Evolutionary conservation across 192 early-diverging fungal genomes (phyloP).

Genomic region (Oehlia diaphana): DNA sequence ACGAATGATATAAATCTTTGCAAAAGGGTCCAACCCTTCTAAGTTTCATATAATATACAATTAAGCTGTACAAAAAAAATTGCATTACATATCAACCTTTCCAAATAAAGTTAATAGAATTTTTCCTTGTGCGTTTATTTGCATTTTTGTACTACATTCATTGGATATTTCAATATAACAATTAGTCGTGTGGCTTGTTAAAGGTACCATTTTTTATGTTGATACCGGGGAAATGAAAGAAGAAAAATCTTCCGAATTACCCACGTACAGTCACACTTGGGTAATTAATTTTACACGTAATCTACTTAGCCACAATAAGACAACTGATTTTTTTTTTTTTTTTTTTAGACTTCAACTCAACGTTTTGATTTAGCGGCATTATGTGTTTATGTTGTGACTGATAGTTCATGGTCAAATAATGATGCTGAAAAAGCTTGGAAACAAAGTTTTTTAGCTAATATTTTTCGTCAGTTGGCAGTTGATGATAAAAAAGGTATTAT

Average conservation of each 20-base stretch:
- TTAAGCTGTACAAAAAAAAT: too few relatives aligned
- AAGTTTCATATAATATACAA: too few relatives aligned
- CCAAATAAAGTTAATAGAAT: too few relatives aligned
- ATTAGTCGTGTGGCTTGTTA: too few relatives aligned
- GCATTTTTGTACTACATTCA: too few relatives aligned
- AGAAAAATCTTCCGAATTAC: not conserved
- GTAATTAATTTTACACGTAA: not conserved
- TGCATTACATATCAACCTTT: too few relatives aligned
- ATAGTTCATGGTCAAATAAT: constrained; percentile 8
- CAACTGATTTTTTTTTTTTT: not conserved
- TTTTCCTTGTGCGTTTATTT: too few relatives aligned
- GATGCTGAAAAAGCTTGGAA: constrained; percentile 4
- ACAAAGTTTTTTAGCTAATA: not conserved
- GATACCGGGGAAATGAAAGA: not conserved
- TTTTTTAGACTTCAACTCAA: constrained; percentile 2
- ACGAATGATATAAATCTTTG: too few relatives aligned
- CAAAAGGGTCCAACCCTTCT: too few relatives aligned
- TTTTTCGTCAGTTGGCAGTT: constrained; percentile 19
- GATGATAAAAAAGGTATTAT: not conserved
- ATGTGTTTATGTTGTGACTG: not conserved
- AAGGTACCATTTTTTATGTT: too few relatives aligned
- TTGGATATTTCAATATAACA: too few relatives aligned
- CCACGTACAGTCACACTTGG: not conserved
- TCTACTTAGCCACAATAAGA: not conserved
- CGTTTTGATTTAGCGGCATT: constrained; percentile 19